Evolutionary conservation across 2,329 filamentous ascomycete genomes (phyloP), one percentile per base, ranked within the genome.

Genomic region (Colletotrichum salicis): DNA sequence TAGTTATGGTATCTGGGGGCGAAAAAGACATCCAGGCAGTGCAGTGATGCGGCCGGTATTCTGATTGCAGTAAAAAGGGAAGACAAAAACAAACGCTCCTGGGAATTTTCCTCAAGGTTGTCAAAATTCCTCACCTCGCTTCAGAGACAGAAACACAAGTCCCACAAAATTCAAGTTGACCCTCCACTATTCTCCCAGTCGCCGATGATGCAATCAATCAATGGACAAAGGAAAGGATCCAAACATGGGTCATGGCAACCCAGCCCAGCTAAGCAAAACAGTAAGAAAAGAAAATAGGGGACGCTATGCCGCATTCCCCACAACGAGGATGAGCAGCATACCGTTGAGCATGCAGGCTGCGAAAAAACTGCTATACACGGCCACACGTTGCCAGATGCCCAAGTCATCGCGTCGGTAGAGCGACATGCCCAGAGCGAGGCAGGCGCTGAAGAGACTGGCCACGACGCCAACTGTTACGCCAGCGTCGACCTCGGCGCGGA

Each of bases 391-490:
- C 27, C 83, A 58, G 64, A 85, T 77, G 4, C 83, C 77, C 10
- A 88, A 75, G 15, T 76, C 78, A 60, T 87, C 85, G 52, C 83
- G 81, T 45, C 89, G 85, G 62, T 87, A 87, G 13, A 91, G 78
- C 74, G 89, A 86, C 78, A 88, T 86, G 41, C 87, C 89, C 7
- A 94, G 84, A 1, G 87, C 92, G 13, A 87, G 83, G 58, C 90
- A 88, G 0, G 89, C 89, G 76, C 90, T 90, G 71, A 90, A 86
- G 52, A 95, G 79, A 74, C 91, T 93, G 35, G 89, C 85, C 37
- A 93, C 86, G 19, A 92, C 90, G 11, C 92, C 93, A 52, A 94
- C 85, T 1, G 93, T 86, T 2, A 93, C 92, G 10, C 91, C 93
- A 0, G 89, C 89, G 76, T 95, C 92, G 4, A 96, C 93, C 79